Percentiles rank a stretch among this genome's conserved stretches.
Conservation (phyloP, 2,329 filamentous ascomycete species). For the Dactylellina leptospora region DNA sequence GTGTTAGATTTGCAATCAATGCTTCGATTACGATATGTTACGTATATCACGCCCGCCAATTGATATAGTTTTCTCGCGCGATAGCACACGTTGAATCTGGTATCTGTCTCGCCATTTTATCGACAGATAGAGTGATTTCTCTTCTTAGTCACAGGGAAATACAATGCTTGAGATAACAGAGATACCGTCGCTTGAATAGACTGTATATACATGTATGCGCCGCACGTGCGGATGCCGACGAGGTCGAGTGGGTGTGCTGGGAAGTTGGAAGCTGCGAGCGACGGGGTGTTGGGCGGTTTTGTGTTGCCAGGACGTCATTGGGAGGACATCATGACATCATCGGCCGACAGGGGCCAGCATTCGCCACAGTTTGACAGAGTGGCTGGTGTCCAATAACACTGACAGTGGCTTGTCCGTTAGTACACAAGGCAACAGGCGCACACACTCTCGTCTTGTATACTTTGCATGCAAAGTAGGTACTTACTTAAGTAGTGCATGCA, state of each 20-base stretch:
- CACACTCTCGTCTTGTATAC: too few species aligned
- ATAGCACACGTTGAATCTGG: not conserved
- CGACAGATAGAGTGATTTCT: not conserved
- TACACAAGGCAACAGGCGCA: too few species aligned
- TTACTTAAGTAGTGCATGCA: too few species aligned
- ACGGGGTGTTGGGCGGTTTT: not conserved
- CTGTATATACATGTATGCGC: too few species aligned
- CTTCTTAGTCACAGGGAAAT: not conserved
- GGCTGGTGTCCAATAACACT: too few species aligned
- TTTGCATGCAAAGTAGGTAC: too few species aligned
- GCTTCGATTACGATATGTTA: not conserved
- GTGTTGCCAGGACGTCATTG: conserved; percentile 40
- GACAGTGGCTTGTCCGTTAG: too few species aligned
- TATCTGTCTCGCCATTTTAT: not conserved
- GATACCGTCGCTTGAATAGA: not conserved
- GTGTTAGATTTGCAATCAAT: too few species aligned
- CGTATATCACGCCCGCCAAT: conserved; percentile 1
- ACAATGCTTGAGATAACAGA: not conserved
- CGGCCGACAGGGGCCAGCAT: not conserved
- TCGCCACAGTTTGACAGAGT: not conserved
- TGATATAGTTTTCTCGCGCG: not conserved
- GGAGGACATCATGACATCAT: conserved; percentile 33
- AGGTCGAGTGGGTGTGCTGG: not conserved
- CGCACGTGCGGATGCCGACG: not conserved
- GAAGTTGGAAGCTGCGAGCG: not conserved